Evolutionary conservation across 345 rosid species (phyloP).

Genomic region (Citrus sp.): DNA sequence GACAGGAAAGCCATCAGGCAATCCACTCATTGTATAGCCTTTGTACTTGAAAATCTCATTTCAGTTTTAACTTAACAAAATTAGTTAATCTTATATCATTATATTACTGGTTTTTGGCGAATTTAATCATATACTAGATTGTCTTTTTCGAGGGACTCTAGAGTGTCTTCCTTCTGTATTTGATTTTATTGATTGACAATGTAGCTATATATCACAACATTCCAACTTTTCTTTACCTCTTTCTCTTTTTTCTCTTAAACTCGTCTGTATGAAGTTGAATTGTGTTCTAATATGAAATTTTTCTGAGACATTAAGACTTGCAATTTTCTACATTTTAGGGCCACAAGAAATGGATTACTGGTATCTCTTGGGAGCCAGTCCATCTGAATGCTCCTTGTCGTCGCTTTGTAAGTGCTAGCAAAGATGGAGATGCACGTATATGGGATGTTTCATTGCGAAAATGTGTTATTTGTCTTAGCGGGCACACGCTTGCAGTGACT

Average conservation of each 20-base stretch:
- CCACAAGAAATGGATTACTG: conserved; percentile 98
- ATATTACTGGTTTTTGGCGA: not conserved
- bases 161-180: not conserved
- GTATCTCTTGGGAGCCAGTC: conserved; percentile 95
- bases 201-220: not conserved
- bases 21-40: conserved; percentile 51
- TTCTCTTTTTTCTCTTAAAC: not conserved
- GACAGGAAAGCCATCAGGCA: conserved; percentile 77
- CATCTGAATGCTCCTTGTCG: conserved; percentile 92
- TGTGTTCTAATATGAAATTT: not conserved
- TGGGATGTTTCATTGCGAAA: conserved; percentile 78
- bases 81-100: not conserved
- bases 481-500: conserved; percentile 92
- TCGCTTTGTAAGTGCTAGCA: conserved; percentile 93
- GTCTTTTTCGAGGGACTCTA: not conserved
- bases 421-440: conserved; percentile 98
- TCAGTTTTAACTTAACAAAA: not conserved
- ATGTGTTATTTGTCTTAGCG: conserved; percentile 74
- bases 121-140: not conserved
- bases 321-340: conserved; percentile 49
- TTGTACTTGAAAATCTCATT: conserved; percentile 4
- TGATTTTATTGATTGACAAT: not conserved
- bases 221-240: not conserved
- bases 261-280: not conserved
- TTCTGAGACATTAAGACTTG: conserved; percentile 10